A percentile compares a stretch with the other conserved stretches of the same genome.
Conservation (phyloP, 2,329 filamentous ascomycete genomes). For the Colletotrichum abscissum region DNA sequence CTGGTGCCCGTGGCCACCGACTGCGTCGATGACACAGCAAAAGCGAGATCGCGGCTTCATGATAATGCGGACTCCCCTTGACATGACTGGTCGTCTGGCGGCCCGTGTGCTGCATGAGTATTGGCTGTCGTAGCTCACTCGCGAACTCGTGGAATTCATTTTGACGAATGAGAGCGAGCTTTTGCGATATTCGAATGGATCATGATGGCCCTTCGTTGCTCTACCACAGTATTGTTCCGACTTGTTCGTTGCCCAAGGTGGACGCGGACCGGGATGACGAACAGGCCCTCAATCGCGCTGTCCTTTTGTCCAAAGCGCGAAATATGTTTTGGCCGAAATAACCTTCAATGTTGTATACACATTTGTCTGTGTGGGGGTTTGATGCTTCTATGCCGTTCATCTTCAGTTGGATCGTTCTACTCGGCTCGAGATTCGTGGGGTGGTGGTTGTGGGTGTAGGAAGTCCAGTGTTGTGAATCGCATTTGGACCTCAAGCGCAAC, state of each 20-base stretch:
- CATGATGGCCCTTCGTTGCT: background rate
- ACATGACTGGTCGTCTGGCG: background rate
- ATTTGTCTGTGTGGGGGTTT: too few species aligned
- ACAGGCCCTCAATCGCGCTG: background rate
- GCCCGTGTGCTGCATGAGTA: background rate
- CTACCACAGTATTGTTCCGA: background rate
- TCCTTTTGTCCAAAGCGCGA: background rate
- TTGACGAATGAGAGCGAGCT: conserved; percentile 10
- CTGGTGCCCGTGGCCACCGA: background rate
- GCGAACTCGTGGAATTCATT: background rate
- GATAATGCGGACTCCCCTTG: background rate
- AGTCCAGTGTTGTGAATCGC: too few species aligned
- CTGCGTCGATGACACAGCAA: conserved; percentile 47
- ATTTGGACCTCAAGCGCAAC: too few species aligned
- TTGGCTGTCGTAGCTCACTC: background rate
- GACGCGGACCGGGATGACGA: background rate
- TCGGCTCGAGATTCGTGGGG: too few species aligned
- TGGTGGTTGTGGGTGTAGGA: too few species aligned
- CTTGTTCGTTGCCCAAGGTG: background rate
- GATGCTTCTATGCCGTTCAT: too few species aligned
- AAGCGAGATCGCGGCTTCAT: conserved; percentile 48
- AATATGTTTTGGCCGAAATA: background rate
- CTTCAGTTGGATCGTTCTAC: too few species aligned
- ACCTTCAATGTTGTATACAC: background rate
- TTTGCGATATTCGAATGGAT: background rate